Percentiles rank a stretch among this genome's conserved stretches.
Conservation (phyloP, 805 yeast species). For the Jamesozyma spencerorum region DNA sequence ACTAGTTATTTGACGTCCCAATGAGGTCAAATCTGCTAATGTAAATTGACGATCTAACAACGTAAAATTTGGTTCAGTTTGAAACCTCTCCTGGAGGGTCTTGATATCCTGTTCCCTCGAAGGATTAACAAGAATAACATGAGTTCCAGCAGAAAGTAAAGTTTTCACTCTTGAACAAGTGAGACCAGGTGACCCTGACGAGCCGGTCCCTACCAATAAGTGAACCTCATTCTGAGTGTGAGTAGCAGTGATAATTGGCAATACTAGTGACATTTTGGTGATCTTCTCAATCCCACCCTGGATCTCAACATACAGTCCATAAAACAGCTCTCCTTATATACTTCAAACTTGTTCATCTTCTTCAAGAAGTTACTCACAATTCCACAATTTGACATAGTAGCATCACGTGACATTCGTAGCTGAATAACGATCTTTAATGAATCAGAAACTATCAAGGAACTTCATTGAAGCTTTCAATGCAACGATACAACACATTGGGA, state of each 20-base stretch:
- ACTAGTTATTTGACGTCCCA: conserved; percentile 58
- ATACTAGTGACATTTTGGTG: neutral
- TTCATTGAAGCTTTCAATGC: too few species aligned
- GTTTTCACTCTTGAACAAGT: conserved; percentile 38
- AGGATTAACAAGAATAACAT: conserved; percentile 39
- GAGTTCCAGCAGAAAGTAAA: conserved; percentile 47
- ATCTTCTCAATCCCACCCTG: too few species aligned
- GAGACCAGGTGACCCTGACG: conserved; percentile 8
- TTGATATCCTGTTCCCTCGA: conserved; percentile 20
- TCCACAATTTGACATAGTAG: too few species aligned
- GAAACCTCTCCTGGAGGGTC: conserved; percentile 17
- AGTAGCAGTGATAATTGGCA: conserved; percentile 35
- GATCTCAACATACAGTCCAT: too few species aligned
- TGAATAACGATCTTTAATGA: too few species aligned
- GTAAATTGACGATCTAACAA: conserved; percentile 31
- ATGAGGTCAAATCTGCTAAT: conserved; percentile 37
- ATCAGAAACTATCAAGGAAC: too few species aligned
- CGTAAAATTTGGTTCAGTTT: conserved; percentile 20
- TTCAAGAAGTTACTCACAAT: too few species aligned
- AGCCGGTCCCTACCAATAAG: conserved; percentile 43
- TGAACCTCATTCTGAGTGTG: conserved; percentile 45
- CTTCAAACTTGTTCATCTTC: too few species aligned
- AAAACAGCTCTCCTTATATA: too few species aligned
- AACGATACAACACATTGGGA: too few species aligned
- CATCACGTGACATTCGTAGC: too few species aligned